phyloP scores from a whole-genome alignment of 2,329 filamentous ascomycete species.

The Cladosporium cucumerinum region DNA sequence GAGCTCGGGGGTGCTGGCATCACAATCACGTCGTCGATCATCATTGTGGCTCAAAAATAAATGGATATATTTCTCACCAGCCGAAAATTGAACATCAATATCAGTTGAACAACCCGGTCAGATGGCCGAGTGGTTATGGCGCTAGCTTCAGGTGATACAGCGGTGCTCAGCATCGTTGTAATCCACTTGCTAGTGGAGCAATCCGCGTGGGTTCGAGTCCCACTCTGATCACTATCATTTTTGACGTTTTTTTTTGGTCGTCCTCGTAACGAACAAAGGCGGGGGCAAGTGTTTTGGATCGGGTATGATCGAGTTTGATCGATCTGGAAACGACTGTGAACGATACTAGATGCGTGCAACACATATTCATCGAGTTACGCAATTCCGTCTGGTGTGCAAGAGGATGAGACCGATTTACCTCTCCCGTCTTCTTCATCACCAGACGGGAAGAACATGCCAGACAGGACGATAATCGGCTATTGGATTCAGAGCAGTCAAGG shows the following conservation, averaged over 20 bases:
- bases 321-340: background rate
- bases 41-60: background rate
- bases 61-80: background rate
- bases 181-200: slow-evolving; percentile 23
- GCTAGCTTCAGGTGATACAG: slow-evolving; percentile 6
- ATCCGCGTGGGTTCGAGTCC: slow-evolving; percentile 31
- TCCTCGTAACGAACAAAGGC: background rate
- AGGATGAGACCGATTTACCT: background rate
- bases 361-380: background rate
- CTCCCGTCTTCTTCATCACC: too few species aligned
- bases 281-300: background rate
- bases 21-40: background rate
- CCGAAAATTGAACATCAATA: background rate
- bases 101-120: background rate
- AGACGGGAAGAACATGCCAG: too few species aligned
- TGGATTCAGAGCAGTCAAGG: too few species aligned
- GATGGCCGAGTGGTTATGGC: slow-evolving; percentile 14
- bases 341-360: background rate
- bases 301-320: background rate
- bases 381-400: background rate
- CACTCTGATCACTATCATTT: slow-evolving; percentile 18
- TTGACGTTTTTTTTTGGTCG: background rate
- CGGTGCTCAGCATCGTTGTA: background rate
- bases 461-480: too few species aligned
- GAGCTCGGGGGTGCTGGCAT: background rate